Conservation (phyloP, 2,329 filamentous ascomycete genomes). For the Claviceps sp. region DNA sequence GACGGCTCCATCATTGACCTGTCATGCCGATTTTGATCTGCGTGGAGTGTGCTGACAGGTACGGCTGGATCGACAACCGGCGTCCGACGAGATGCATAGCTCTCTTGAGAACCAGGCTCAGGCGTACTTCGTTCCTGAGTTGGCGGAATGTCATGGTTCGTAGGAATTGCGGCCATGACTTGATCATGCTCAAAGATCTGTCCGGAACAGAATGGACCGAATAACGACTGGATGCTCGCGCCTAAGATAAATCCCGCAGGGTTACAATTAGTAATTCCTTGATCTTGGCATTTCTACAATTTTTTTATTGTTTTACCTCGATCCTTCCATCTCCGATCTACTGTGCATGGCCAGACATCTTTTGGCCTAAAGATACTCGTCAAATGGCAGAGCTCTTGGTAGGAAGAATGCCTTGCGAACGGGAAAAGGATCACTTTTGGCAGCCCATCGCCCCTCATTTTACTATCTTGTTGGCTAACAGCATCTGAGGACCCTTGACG, state of each 20-base stretch:
- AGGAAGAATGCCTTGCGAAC: conserved; percentile 83
- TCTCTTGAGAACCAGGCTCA: background rate
- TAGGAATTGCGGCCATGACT: conserved; percentile 31
- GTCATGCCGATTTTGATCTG: background rate
- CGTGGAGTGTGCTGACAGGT: background rate
- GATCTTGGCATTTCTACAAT: background rate
- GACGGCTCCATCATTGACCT: background rate
- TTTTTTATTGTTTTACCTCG: conserved; percentile 22
- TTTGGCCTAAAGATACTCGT: conserved; percentile 54
- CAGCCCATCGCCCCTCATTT: conserved; percentile 12
- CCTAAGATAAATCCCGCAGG: conserved; percentile 13
- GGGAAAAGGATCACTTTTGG: conserved; percentile 49
- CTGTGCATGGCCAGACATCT: conserved; percentile 75
- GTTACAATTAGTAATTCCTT: background rate
- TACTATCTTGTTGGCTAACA: background rate
- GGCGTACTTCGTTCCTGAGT: background rate
- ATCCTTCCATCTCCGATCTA: conserved; percentile 50
- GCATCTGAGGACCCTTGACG: background rate
- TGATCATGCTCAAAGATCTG: conserved; percentile 50
- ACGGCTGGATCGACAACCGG: background rate
- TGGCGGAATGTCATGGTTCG: background rate
- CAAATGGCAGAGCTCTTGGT: conserved; percentile 61
- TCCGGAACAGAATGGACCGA: conserved; percentile 54
- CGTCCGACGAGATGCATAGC: background rate
- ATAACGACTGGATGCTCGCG: conserved; percentile 53